Base-by-base conservation (phyloP, 345 rosid species). In the Brassica napus region DNA sequence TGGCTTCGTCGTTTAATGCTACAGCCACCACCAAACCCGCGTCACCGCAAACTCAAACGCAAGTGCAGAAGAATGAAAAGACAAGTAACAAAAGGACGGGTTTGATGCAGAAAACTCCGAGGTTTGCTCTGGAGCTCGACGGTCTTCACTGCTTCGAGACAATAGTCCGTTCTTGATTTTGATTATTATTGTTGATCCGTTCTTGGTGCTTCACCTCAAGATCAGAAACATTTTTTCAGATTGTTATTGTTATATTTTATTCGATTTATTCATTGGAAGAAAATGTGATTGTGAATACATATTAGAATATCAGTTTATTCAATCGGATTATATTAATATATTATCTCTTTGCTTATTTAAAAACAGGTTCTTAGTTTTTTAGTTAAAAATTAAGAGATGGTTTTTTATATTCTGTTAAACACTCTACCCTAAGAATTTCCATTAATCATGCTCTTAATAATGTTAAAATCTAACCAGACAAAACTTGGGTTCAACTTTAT, bases 131-230 rank as follows among this genome's bases (percentile, higher is more conserved):
- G 18, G 91, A 89, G 78, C 81, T 91, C 4, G 91, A 91, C 26
- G 95, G 95, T 11, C 84, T 91, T 55, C 76, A 91, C 79, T 89
- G 88, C 67, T 91, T 91, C n/a, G 93, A 91, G 71, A 91, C 95
- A 10, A 71, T 89, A 21, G 88, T 91, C 18, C 77, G 73, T 59
- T 74, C 73, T 65, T 84, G 60, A 82, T 73, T 67, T 64, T 32
- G 15, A 9, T 77, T 61, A 0, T 4, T 70, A 1, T 39, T 39
- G 12, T 32, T 34, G 28, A 34, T 65, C 14, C 47, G 8, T 74
- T 68, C 34, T 69, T 79, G 52, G 15, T 63, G 6, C 69, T 72
- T 47, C 32, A 4, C 8, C 18, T 37, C 71, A 62, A 68, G 65
- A 74, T 68, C 44, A 69, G 42, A 14, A 49, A 69, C 47, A 39